A percentile compares a stretch with the other conserved stretches of the same genome.
Evolutionary conservation across 305 asterid genomes (phyloP).

Genomic region (Fraxinus ornus): DNA sequence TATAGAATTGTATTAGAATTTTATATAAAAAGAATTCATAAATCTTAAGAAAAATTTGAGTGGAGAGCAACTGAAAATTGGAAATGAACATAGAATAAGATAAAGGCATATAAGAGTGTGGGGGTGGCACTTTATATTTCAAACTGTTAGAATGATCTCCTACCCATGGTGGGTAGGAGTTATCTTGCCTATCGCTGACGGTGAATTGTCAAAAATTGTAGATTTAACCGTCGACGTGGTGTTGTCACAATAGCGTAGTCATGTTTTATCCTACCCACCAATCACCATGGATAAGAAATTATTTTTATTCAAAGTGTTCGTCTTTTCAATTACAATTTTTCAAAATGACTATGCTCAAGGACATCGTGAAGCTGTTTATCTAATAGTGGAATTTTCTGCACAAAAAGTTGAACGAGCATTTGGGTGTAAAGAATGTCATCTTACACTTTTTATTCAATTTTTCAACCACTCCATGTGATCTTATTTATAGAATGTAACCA

Average conservation of each 20-base stretch:
- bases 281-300: too few species aligned
- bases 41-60: neutral
- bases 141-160: neutral
- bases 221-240: too few species aligned
- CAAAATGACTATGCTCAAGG: neutral
- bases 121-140: neutral
- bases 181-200: too few species aligned
- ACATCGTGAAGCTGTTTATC: neutral
- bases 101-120: neutral
- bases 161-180: too few species aligned
- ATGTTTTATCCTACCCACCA: too few species aligned
- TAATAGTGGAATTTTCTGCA: neutral
- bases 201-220: too few species aligned
- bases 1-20: neutral
- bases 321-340: neutral
- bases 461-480: slow-evolving; percentile 2
- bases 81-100: neutral
- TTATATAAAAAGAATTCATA: neutral
- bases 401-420: neutral
- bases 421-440: neutral
- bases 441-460: neutral
- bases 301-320: neutral
- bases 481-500: neutral
- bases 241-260: too few species aligned
- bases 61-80: too few species aligned